Conservation (phyloP, 192 early-diverging fungal genomes). For the Lobosporangium transversale region DNA sequence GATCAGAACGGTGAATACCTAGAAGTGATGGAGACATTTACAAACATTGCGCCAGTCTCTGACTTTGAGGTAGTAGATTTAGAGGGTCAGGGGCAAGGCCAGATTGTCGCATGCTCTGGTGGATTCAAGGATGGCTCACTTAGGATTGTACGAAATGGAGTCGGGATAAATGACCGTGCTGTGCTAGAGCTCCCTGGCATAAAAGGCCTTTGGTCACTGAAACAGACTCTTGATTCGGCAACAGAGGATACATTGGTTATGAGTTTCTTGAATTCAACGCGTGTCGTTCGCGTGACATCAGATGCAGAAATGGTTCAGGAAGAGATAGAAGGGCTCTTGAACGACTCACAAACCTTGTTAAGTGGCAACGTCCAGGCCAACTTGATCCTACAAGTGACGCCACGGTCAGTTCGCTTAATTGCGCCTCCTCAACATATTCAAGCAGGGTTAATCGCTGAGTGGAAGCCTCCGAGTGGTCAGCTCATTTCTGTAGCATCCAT, state of each 20-base stretch:
- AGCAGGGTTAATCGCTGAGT: conserved; percentile 54
- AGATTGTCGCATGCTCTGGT: conserved; percentile 92
- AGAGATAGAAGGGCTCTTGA: conserved; percentile 41
- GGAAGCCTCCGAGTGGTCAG: conserved; percentile 57
- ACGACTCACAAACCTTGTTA: conserved; percentile 21
- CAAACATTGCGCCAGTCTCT: conserved; percentile 83
- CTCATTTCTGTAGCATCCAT: conserved; percentile 69
- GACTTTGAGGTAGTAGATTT: conserved; percentile 89
- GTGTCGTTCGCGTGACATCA: conserved; percentile 57
- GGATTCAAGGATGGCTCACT: conserved; percentile 76
- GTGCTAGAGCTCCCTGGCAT: conserved; percentile 71
- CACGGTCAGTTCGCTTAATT: conserved; percentile 59
- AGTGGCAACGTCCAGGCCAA: conserved; percentile 35
- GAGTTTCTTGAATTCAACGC: conserved; percentile 72
- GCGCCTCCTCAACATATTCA: conserved; percentile 48
- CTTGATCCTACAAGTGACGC: conserved; percentile 59
- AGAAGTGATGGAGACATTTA: conserved; percentile 66
- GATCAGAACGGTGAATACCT: conserved; percentile 62
- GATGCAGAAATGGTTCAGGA: conserved; percentile 63
- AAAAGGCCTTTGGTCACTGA: conserved; percentile 77
- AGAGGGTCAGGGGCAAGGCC: conserved; percentile 73
- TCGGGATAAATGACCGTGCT: conserved; percentile 80
- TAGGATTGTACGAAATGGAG: conserved; percentile 86
- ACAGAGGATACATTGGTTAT: conserved; percentile 60
- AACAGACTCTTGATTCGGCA: conserved; percentile 51